Percentiles rank a stretch among this genome's conserved stretches.
Conservation (phyloP, 1,284 basidiomycete genomes). For the Austropuccinia psidii region DNA sequence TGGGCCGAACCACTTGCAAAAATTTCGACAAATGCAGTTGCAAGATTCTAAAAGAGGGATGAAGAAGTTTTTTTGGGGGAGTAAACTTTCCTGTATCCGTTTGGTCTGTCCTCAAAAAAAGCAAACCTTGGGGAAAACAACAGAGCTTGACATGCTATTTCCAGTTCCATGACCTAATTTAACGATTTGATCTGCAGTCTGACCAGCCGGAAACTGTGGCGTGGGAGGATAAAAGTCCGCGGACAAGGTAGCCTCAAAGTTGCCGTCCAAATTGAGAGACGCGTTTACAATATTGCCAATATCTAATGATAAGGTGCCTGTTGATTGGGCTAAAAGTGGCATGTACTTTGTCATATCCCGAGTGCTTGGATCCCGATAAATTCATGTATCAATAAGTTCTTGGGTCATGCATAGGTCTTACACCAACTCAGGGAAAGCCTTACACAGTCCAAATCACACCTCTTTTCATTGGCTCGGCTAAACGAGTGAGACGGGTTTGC, state of each 20-base stretch:
- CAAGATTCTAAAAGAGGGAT: constrained; percentile 8
- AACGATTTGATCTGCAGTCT: constrained; percentile 13
- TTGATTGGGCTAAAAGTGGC: constrained; percentile 6
- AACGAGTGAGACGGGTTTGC: not conserved
- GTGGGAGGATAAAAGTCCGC: constrained; percentile 24
- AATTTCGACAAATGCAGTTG: constrained; percentile 23
- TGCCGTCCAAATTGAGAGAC: not conserved
- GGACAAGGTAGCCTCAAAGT: constrained; percentile 29
- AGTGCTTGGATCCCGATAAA: not conserved
- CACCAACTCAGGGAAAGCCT: not conserved
- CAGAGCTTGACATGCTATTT: not conserved
- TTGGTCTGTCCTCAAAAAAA: not conserved
- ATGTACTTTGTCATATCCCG: constrained; percentile 31
- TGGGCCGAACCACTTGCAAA: constrained; percentile 25
- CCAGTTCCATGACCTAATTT: constrained; percentile 1
- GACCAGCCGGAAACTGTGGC: not conserved
- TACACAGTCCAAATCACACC: constrained; percentile 36
- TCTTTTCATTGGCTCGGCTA: constrained; percentile 24
- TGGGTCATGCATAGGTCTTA: not conserved
- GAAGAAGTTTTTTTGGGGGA: not conserved
- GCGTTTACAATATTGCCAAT: constrained; percentile 20
- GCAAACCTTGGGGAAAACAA: constrained; percentile 15
- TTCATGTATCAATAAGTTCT: not conserved
- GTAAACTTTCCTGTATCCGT: not conserved
- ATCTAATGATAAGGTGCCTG: not conserved